These are phyloP conservation scores for Coemansia sp. DNA, from an alignment of 192 early-diverging fungal species.

Conservation along the genomic window DNA sequence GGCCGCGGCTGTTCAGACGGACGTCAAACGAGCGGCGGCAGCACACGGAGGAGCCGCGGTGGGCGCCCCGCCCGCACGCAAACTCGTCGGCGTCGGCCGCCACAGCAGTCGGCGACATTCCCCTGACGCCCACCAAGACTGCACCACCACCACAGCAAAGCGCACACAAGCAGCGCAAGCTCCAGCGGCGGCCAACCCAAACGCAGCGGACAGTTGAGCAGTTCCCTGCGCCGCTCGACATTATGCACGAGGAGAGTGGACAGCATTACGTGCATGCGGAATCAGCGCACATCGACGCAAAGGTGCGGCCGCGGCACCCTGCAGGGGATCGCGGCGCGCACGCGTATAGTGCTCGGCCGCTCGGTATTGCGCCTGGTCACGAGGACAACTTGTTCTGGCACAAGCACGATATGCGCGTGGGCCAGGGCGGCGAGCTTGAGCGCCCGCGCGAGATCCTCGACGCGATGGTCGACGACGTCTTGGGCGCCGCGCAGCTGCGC, in stretches of 20 bases:
- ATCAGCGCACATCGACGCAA: not conserved
- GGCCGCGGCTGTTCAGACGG: constrained; percentile 21
- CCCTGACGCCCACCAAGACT: not conserved
- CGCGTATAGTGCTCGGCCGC: constrained; percentile 10
- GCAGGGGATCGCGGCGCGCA: constrained; percentile 16
- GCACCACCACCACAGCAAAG: not conserved
- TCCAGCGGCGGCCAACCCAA: not conserved
- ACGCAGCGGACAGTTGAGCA: not conserved
- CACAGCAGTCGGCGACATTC: constrained; percentile 12
- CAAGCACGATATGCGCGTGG: constrained; percentile 25
- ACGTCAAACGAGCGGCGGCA: not conserved
- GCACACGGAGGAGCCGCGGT: constrained; percentile 4
- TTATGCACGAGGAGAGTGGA: constrained; percentile 4
- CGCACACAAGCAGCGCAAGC: not conserved
- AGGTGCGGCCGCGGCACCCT: not conserved
- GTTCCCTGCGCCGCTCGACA: not conserved
- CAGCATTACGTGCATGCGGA: not conserved
- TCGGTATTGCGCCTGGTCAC: constrained; percentile 10
- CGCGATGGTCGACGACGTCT: constrained; percentile 37
- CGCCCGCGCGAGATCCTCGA: constrained; percentile 21
- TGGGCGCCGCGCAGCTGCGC: constrained; percentile 4
- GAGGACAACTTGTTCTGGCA: constrained; percentile 25
- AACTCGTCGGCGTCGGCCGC: constrained; percentile 35
- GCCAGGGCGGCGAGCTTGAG: constrained; percentile 16
- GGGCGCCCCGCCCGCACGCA: constrained; percentile 19